phyloP scores from a whole-genome alignment of 495 filamentous ascomycete species.

The Amphirosellinia nigrospora region DNA sequence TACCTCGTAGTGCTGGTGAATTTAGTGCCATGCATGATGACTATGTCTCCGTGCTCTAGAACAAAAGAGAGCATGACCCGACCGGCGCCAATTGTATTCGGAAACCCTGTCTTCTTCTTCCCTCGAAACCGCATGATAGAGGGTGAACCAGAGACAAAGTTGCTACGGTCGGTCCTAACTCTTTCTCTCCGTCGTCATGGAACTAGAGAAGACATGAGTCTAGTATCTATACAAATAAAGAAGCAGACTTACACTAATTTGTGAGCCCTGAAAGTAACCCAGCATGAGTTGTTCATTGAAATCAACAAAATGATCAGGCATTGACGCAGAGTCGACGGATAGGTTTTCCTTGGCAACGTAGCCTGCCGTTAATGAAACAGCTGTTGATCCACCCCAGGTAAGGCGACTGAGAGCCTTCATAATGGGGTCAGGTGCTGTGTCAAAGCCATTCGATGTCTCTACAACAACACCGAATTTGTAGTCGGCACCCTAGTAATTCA shows the following conservation, averaged over 20 bases:
- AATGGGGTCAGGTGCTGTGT: constrained; percentile 63
- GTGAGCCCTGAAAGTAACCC: constrained; percentile 74
- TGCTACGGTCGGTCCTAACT: constrained; percentile 76
- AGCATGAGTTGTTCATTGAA: constrained; percentile 81
- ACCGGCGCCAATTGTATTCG: constrained; percentile 37
- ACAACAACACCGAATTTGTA: constrained; percentile 83
- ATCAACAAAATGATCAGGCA: constrained; percentile 36
- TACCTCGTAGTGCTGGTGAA: constrained; percentile 79
- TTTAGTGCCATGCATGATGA: constrained; percentile 78
- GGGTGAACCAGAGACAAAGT: constrained; percentile 71
- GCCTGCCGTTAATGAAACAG: constrained; percentile 42
- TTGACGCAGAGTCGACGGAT: constrained; percentile 8
- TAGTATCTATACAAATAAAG: background rate
- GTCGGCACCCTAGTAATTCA: constrained; percentile 68
- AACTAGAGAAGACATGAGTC: constrained; percentile 58
- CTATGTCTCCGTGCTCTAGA: constrained; percentile 78
- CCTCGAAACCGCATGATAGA: constrained; percentile 73
- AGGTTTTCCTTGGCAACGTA: constrained; percentile 12
- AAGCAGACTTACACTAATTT: constrained; percentile 66
- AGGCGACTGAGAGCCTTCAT: constrained; percentile 64
- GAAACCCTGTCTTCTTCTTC: constrained; percentile 62
- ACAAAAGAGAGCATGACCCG: constrained; percentile 42
- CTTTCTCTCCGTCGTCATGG: constrained; percentile 84
- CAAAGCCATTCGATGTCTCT: constrained; percentile 63
- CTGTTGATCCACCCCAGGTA: constrained; percentile 65